These are phyloP conservation scores for Teunomyces atbi DNA, from an alignment of 805 yeast genomes.

Conservation along the genomic window DNA sequence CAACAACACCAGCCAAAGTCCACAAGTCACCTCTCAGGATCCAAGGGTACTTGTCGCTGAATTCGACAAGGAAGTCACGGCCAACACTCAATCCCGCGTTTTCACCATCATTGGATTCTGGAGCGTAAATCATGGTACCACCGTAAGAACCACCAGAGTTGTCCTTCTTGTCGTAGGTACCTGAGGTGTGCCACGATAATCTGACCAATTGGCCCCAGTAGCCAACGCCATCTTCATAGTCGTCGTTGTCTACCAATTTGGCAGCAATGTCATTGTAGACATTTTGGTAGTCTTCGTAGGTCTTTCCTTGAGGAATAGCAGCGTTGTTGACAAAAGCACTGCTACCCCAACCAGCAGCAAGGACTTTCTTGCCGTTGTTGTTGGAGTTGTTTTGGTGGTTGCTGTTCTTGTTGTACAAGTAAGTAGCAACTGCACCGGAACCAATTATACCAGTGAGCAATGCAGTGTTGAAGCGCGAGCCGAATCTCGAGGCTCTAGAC, in stretches of 20 bases:
- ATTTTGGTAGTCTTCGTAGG: slow-evolving; percentile 55
- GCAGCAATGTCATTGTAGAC: slow-evolving; percentile 73
- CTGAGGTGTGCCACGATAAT: slow-evolving; percentile 40
- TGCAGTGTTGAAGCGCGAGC: slow-evolving; percentile 5
- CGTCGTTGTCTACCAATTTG: slow-evolving; percentile 16
- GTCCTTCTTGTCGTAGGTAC: slow-evolving; percentile 27
- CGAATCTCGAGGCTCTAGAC: background rate
- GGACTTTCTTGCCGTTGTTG: slow-evolving; percentile 10
- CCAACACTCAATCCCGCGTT: slow-evolving; percentile 55
- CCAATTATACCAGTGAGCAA: slow-evolving; percentile 22
- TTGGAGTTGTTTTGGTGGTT: slow-evolving; percentile 8
- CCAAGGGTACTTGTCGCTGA: slow-evolving; percentile 57
- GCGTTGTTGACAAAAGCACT: slow-evolving; percentile 26
- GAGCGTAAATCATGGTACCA: slow-evolving; percentile 39
- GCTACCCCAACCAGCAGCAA: slow-evolving; percentile 24
- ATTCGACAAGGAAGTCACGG: slow-evolving; percentile 53
- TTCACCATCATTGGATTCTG: slow-evolving; percentile 53
- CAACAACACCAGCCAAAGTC: slow-evolving; percentile 69
- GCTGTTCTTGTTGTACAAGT: slow-evolving; percentile 16
- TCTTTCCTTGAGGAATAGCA: slow-evolving; percentile 34
- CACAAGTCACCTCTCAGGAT: slow-evolving; percentile 66
- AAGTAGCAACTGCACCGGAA: slow-evolving; percentile 21
- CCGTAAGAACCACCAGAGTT: slow-evolving; percentile 37
- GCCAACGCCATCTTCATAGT: slow-evolving; percentile 36
- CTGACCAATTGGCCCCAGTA: slow-evolving; percentile 36